Percentiles rank a stretch among this genome's conserved stretches.
Evolutionary conservation across 2,329 filamentous ascomycete species (phyloP).

Genomic region (Aspergillus floridensis): DNA sequence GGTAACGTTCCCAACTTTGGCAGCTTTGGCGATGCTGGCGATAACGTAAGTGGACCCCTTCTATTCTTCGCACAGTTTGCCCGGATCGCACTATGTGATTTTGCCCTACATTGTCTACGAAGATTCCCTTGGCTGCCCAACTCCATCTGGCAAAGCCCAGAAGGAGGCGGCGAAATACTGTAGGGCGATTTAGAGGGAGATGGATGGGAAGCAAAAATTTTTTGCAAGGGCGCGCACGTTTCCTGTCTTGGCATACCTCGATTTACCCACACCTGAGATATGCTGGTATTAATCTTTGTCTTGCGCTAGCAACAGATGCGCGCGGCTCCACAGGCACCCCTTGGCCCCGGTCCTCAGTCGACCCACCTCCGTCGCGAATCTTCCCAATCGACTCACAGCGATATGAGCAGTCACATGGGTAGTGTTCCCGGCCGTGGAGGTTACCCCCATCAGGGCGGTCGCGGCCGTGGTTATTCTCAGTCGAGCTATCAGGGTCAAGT

Average conservation of each 20-base stretch:
- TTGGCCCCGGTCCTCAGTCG: slow-evolving; percentile 62
- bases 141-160: too few species aligned
- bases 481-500: slow-evolving; percentile 52
- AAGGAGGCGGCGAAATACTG: not conserved
- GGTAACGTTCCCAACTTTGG: slow-evolving; percentile 75
- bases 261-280: slow-evolving; percentile 8
- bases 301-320: slow-evolving; percentile 56
- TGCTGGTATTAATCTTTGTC: slow-evolving; percentile 19
- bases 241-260: slow-evolving; percentile 16
- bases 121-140: not conserved
- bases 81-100: not conserved
- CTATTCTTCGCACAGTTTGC: not conserved
- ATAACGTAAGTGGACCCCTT: slow-evolving; percentile 61
- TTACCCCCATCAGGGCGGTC: slow-evolving; percentile 53
- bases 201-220: slow-evolving; percentile 4
- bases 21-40: slow-evolving; percentile 68
- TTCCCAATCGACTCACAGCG: slow-evolving; percentile 75
- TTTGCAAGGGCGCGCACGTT: slow-evolving; percentile 1
- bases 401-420: slow-evolving; percentile 60
- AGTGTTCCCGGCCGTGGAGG: slow-evolving; percentile 55
- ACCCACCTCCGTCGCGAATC: slow-evolving; percentile 83
- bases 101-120: not conserved
- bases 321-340: slow-evolving; percentile 62
- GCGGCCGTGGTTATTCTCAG: slow-evolving; percentile 57
- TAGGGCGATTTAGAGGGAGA: not conserved